Evolutionary conservation across 441 rosid species (phyloP).

Genomic region (Gossypium laxum): DNA sequence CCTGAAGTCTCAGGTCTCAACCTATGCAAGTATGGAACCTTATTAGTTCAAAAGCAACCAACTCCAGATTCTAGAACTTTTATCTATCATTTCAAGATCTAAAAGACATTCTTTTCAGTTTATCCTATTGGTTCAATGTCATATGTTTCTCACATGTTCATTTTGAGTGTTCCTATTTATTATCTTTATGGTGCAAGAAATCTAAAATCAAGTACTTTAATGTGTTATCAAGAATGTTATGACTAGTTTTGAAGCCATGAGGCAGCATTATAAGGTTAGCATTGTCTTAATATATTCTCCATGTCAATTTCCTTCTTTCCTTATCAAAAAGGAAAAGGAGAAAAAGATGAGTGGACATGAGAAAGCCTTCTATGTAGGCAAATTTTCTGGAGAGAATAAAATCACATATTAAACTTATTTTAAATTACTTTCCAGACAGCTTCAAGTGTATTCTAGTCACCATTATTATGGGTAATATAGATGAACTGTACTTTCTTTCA

Average conservation of each 20-base stretch:
- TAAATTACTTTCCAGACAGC: not conserved
- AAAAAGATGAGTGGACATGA: not conserved
- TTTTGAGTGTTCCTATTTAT: not conserved
- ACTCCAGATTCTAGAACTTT: not conserved
- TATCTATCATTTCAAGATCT: not conserved
- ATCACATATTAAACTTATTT: not conserved
- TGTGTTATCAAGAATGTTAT: not conserved
- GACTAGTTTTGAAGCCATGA: not conserved
- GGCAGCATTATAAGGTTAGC: constrained; percentile 7
- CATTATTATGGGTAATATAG: not conserved
- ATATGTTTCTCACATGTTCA: not conserved
- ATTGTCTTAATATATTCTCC: not conserved
- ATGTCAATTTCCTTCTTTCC: not conserved
- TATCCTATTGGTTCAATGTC: no score
- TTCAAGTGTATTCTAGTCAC: not conserved
- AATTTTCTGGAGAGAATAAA: not conserved
- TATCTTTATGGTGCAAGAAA: constrained; percentile 15
- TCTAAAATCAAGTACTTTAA: not conserved
- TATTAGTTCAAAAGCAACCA: not conserved
- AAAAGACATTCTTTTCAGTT: not conserved
- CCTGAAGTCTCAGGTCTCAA: not conserved
- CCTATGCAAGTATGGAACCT: not conserved
- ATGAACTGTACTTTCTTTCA: not conserved
- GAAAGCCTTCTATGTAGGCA: not conserved
- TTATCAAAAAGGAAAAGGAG: constrained; percentile 2